Evolutionary conservation across 371 early-diverging fungal genomes (phyloP).

Genomic region (Syncephalastrum racemosum): DNA sequence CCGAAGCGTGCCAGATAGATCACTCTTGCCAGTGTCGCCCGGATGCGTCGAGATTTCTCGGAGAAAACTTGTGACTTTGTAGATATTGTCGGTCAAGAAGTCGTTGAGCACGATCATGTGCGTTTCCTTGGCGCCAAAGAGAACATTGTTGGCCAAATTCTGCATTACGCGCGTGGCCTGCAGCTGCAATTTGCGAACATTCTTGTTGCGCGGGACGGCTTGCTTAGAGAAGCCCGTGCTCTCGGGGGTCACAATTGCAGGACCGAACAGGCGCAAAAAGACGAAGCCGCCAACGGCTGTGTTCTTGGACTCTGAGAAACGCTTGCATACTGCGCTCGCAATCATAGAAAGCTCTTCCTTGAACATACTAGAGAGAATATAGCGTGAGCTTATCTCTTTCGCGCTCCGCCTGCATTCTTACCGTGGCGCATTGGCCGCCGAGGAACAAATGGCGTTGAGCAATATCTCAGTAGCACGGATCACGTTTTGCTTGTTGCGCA

Average conservation of each 20-base stretch:
- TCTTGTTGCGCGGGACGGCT: constrained; percentile 32
- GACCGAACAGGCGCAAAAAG: constrained; percentile 92
- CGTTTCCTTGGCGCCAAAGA: constrained; percentile 90
- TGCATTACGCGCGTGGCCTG: constrained; percentile 93
- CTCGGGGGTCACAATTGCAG: constrained; percentile 88
- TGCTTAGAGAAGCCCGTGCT: constrained; percentile 49
- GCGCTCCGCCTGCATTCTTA: constrained; percentile 9
- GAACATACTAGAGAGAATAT: constrained; percentile 43
- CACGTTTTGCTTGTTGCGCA: constrained; percentile 76
- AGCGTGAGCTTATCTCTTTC: background rate
- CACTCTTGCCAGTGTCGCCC: background rate
- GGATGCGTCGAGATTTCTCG: constrained; percentile 44
- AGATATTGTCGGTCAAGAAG: constrained; percentile 76
- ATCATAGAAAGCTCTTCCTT: constrained; percentile 78
- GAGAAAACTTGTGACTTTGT: constrained; percentile 58
- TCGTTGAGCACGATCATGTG: constrained; percentile 87
- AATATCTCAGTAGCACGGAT: constrained; percentile 73
- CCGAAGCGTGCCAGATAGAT: constrained; percentile 11
- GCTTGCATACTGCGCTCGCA: constrained; percentile 69
- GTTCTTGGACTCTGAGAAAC: constrained; percentile 83
- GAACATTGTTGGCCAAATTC: constrained; percentile 90
- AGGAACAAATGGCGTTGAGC: constrained; percentile 79
- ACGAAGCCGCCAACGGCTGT: constrained; percentile 93
- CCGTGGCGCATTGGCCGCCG: constrained; percentile 66
- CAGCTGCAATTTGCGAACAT: constrained; percentile 75